These are phyloP conservation scores for Apostasia ramifera DNA, from an alignment of 106 monocot genomes.

Conservation along the genomic window DNA sequence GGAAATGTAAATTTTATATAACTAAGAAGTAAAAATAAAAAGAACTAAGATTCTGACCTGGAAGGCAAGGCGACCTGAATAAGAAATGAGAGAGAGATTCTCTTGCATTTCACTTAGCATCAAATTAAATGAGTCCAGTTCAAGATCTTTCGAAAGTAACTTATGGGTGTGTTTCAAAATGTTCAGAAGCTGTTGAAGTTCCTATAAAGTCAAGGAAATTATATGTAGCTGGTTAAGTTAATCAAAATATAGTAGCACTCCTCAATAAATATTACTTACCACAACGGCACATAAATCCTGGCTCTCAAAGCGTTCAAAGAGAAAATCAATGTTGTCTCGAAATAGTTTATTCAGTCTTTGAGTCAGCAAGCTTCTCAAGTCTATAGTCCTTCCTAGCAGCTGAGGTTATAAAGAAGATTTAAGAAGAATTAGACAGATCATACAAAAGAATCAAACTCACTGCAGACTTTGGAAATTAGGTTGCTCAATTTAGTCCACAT, in stretches of 20 bases:
- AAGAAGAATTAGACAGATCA: background rate
- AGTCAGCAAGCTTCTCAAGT: constrained; percentile 76
- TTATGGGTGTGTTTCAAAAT: constrained; percentile 71
- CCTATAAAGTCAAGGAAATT: constrained; percentile 28
- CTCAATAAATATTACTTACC: constrained; percentile 35
- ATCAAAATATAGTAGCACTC: background rate
- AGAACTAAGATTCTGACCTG: constrained; percentile 68
- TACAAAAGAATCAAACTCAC: background rate
- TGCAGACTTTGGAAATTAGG: no score
- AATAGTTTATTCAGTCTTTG: constrained; percentile 95
- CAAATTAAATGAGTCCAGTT: constrained; percentile 72
- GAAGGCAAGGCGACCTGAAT: constrained; percentile 79
- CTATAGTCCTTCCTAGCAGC: constrained; percentile 88
- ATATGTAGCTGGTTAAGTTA: background rate
- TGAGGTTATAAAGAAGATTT: constrained; percentile 16
- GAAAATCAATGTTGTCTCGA: constrained; percentile 86
- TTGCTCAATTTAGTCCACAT: no score
- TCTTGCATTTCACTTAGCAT: constrained; percentile 98
- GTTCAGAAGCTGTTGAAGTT: constrained; percentile 75
- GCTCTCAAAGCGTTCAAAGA: constrained; percentile 80
- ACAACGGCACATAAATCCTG: constrained; percentile 82
- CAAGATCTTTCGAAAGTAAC: constrained; percentile 66
- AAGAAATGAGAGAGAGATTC: constrained; percentile 94
- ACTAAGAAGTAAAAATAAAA: constrained; percentile 1
- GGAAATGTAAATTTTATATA: background rate